These are phyloP conservation scores for Pseudogymnoascus sp. DNA, from an alignment of 2,329 filamentous ascomycete species.

Conservation along the genomic window DNA sequence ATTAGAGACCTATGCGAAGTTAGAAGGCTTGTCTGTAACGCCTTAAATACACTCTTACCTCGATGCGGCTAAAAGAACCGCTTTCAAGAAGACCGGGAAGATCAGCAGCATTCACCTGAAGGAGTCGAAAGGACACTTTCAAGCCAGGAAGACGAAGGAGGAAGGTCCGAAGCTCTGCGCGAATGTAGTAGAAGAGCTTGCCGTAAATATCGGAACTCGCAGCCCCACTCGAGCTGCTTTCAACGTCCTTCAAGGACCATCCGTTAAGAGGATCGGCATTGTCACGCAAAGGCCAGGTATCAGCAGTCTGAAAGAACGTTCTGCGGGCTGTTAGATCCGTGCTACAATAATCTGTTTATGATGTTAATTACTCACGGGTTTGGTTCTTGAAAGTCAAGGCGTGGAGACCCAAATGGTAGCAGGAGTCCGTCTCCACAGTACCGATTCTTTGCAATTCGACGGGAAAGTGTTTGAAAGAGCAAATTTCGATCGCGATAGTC, in stretches of 20 bases:
- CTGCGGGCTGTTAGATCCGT: slow-evolving; percentile 18
- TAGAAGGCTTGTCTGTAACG: too few species aligned
- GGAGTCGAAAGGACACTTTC: slow-evolving; percentile 23
- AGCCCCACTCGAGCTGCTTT: slow-evolving; percentile 11
- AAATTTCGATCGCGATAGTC: slow-evolving; percentile 30
- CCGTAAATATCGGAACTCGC: slow-evolving; percentile 33
- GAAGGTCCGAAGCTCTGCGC: slow-evolving; percentile 25
- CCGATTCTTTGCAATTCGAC: slow-evolving; percentile 23
- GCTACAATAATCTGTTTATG: neutral
- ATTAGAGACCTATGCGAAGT: slow-evolving; percentile 29
- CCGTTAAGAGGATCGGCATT: slow-evolving; percentile 30
- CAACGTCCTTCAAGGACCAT: slow-evolving; percentile 29
- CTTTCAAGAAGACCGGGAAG: slow-evolving; percentile 18
- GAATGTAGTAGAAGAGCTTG: slow-evolving; percentile 29
- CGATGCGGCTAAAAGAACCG: slow-evolving; percentile 30
- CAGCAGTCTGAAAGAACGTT: slow-evolving; percentile 27
- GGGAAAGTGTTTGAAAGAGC: slow-evolving; percentile 18
- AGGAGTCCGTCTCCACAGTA: slow-evolving; percentile 34
- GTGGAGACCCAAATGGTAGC: slow-evolving; percentile 31
- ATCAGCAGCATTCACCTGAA: slow-evolving; percentile 20
- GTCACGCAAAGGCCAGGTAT: slow-evolving; percentile 32
- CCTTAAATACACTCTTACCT: slow-evolving; percentile 24
- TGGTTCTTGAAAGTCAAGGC: slow-evolving; percentile 27
- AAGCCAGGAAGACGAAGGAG: slow-evolving; percentile 18
- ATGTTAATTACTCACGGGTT: slow-evolving; percentile 31